Conservation (phyloP, 148 eudicot genomes). For the Rhododendron ferrugineum region DNA sequence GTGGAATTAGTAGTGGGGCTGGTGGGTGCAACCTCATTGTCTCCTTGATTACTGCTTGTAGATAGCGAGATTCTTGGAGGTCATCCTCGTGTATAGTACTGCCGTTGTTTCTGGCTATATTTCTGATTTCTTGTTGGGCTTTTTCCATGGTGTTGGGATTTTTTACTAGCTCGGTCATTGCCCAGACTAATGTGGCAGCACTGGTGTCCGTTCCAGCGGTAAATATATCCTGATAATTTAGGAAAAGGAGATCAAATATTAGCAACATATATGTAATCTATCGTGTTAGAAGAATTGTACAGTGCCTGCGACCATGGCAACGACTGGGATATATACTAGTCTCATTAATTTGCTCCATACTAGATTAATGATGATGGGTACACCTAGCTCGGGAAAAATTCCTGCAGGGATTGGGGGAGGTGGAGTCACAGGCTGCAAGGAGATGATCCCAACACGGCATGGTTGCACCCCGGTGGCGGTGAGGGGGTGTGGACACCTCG, state of each 20-base stretch:
- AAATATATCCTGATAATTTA: slow-evolving; percentile 8
- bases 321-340: too few species aligned
- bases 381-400: too few species aligned
- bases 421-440: too few species aligned
- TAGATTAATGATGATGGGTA: too few species aligned
- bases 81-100: neutral
- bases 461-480: too few species aligned
- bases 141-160: slow-evolving; percentile 5
- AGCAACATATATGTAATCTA: neutral
- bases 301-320: too few species aligned
- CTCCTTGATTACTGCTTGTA: slow-evolving; percentile 5
- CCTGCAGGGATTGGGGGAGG: too few species aligned
- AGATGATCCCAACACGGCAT: too few species aligned
- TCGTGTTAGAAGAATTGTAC: too few species aligned
- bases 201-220: slow-evolving; percentile 9
- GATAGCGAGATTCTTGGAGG: neutral
- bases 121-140: neutral
- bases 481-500: too few species aligned
- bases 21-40: slow-evolving; percentile 8
- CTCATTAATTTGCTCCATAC: too few species aligned
- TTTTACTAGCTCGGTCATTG: slow-evolving; percentile 4
- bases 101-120: neutral
- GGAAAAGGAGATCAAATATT: neutral
- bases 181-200: slow-evolving; percentile 13
- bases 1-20: slow-evolving; percentile 3